phyloP scores from a whole-genome alignment of 352 stramenopile genomes.

The Globisporangium acanthophoron region DNA sequence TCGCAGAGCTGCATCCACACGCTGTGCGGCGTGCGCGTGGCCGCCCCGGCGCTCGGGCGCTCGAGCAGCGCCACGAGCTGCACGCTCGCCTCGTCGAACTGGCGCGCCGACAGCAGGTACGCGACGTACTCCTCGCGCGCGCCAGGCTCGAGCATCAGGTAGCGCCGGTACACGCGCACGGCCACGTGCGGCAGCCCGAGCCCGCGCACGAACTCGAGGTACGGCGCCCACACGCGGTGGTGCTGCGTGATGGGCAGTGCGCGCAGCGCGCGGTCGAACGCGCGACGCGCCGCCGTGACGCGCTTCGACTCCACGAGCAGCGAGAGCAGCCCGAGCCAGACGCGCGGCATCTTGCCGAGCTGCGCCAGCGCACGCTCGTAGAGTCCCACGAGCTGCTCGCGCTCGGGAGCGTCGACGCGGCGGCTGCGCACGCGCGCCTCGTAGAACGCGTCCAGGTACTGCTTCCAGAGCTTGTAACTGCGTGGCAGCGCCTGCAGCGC shows the following conservation, averaged over 20 bases:
- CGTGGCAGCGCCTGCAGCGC: conserved; percentile 78
- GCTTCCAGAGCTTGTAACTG: conserved; percentile 96
- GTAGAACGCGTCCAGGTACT: conserved; percentile 73
- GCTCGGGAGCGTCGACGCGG: conserved; percentile 46
- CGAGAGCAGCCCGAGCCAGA: conserved; percentile 93
- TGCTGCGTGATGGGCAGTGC: conserved; percentile 98
- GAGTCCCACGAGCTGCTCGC: conserved; percentile 33
- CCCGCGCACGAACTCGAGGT: conserved; percentile 87
- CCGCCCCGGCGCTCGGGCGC: conserved; percentile 36
- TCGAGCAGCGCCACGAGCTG: conserved; percentile 83
- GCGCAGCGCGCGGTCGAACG: conserved; percentile 94
- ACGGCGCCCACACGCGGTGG: conserved; percentile 93
- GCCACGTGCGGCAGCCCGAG: conserved; percentile 72
- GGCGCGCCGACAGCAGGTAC: conserved; percentile 62
- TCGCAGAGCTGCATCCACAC: conserved; percentile 97
- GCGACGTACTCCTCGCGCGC: conserved; percentile 72
- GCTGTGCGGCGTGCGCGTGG: conserved; percentile 82
- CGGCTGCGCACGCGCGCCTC: conserved; percentile 55
- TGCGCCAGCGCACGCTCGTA: conserved; percentile 91
- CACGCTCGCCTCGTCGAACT: conserved; percentile 78
- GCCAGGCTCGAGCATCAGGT: conserved; percentile 79
- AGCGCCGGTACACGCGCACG: conserved; percentile 83
- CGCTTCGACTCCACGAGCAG: conserved; percentile 71
- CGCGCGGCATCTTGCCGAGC: conserved; percentile 94
- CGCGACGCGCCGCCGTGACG: conserved; percentile 75